Conservation (phyloP, 2,329 filamentous ascomycete species). For the Leptographium procerum region DNA sequence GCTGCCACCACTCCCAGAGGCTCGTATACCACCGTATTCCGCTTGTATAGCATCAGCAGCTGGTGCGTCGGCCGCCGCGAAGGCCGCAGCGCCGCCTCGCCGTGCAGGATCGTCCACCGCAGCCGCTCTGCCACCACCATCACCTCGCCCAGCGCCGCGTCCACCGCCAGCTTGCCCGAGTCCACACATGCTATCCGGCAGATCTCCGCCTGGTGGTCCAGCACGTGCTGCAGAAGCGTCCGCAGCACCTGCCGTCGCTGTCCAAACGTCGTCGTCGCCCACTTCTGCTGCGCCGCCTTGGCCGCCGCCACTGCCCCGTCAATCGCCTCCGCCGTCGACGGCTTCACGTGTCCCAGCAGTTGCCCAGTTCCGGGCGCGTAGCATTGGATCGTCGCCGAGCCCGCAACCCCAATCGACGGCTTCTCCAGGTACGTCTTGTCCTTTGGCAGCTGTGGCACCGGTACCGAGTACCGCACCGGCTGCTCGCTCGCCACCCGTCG, state of each 20-base stretch:
- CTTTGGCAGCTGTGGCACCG: conserved; percentile 49
- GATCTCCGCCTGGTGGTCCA: conserved; percentile 83
- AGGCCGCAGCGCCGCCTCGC: conserved; percentile 65
- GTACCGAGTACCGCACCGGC: conserved; percentile 48
- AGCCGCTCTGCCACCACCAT: conserved; percentile 89
- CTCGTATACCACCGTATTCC: conserved; percentile 81
- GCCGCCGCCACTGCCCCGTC: conserved; percentile 68
- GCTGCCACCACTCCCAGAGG: conserved; percentile 87
- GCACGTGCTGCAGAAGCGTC: conserved; percentile 68
- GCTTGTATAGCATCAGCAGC: conserved; percentile 90
- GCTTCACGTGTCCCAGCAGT: conserved; percentile 67
- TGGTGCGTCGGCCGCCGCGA: conserved; percentile 67
- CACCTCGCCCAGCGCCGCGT: conserved; percentile 89
- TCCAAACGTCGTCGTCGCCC: conserved; percentile 66
- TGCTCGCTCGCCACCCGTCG: conserved; percentile 18
- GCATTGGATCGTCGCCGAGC: conserved; percentile 63
- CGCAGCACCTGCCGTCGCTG: conserved; percentile 69
- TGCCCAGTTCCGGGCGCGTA: conserved; percentile 84
- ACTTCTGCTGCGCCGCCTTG: conserved; percentile 60
- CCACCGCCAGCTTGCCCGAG: conserved; percentile 91
- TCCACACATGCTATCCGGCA: conserved; percentile 79
- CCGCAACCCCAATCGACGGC: conserved; percentile 42
- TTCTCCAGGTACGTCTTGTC: conserved; percentile 33
- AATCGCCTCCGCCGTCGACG: conserved; percentile 64
- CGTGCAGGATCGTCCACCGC: conserved; percentile 85